Conservation (phyloP, 2,329 filamentous ascomycete genomes). For the Hortaea werneckii region DNA sequence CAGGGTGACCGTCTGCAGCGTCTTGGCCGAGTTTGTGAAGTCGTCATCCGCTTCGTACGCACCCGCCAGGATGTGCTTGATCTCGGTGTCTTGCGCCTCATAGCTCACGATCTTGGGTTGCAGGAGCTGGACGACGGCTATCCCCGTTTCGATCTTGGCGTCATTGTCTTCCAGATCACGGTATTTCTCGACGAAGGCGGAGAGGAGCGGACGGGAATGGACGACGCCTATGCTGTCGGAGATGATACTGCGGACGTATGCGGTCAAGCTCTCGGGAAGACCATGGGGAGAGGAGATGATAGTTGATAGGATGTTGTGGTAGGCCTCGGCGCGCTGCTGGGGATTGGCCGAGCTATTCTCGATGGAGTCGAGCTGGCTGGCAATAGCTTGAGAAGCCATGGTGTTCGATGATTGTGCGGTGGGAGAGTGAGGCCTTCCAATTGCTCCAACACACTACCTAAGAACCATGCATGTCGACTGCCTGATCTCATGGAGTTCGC, state of each 20-base stretch:
- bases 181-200: conserved; percentile 55
- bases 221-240: conserved; percentile 64
- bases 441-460: background rate
- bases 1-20: conserved; percentile 73
- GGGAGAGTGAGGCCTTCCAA: too few species aligned
- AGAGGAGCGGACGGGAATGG: conserved; percentile 60
- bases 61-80: conserved; percentile 72
- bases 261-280: conserved; percentile 52
- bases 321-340: conserved; percentile 35
- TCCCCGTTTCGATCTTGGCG: conserved; percentile 63
- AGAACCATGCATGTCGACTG: background rate
- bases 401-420: background rate
- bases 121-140: conserved; percentile 58
- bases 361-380: conserved; percentile 7
- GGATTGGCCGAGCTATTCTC: conserved; percentile 3
- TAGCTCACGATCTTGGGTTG: conserved; percentile 60
- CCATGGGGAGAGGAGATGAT: conserved; percentile 39
- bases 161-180: conserved; percentile 50
- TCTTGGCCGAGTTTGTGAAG: conserved; percentile 65
- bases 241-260: conserved; percentile 54
- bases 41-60: conserved; percentile 78
- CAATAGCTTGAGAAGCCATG: conserved; percentile 4
- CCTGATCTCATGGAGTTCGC: background rate
- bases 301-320: conserved; percentile 47
- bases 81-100: conserved; percentile 70